Evolutionary conservation across 768 basidiomycete species (phyloP), one percentile per base, ranked within the genome.

Genomic region (Suillus clintonianus): DNA sequence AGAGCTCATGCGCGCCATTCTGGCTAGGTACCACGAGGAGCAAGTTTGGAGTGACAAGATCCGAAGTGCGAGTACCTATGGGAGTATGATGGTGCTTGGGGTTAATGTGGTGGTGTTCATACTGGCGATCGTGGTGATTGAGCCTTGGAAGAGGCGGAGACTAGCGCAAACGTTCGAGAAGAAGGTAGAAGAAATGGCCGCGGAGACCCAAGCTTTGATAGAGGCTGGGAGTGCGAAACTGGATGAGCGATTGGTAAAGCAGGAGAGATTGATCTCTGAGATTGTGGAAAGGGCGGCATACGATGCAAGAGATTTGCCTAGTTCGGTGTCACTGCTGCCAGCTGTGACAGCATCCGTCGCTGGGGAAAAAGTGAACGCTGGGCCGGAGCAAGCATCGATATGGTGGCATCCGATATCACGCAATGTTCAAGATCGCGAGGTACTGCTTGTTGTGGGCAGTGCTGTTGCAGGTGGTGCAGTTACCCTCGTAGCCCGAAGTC

Each of bases 11-110:
- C 88, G 88, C 62, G 82, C 85, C 11, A 99, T 99, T 70, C 84
- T 99, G 63, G 88, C 86, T 56, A 85, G 97, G 43, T 99, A 99
- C 76, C 97, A 99, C 79, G 97, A 98, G 78, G 97, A 99, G 74
- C 97, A 99, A 75, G 88, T 98, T 3, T 99, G 97, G 97, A 95
- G 93, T 60, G 97, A 99, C 81, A 99, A 99, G 79, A 97, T 99
- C 64, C 88, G 97, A 41, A 94, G 92, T 69, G 90, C 91, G 32
- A 95, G 93, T 65, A 98, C 97, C 5, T 98, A 98, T 74, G 96
- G 95, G 4, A 91, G 90, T 45, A 80, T 98, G 63, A 89, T 88
- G 6, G 96, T 88, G 60, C 83, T 98, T 27, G 89, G 87, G 14
- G 85, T 97, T 65, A 99, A 99, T 77, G 76, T 99, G 78, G 65